Conservation (phyloP, 768 basidiomycete genomes). For the Suillus subalutaceus region DNA sequence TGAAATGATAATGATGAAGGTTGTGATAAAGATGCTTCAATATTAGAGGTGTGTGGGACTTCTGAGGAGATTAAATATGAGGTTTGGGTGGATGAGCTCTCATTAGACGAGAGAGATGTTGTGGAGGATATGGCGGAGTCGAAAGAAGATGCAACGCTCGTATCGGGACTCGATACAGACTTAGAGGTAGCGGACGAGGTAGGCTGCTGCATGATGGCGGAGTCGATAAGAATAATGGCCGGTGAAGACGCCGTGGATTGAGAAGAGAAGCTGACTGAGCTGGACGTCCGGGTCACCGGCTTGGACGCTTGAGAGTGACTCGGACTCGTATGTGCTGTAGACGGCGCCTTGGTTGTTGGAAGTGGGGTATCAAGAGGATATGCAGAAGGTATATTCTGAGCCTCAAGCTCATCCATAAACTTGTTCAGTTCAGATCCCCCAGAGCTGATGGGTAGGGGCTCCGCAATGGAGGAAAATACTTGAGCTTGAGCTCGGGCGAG, state of each 20-base stretch:
- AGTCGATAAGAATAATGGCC: neutral
- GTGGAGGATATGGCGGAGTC: neutral
- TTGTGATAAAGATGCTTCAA: constrained; percentile 2
- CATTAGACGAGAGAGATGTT: neutral
- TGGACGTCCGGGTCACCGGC: neutral
- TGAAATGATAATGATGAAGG: constrained; percentile 1
- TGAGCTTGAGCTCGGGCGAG: constrained; percentile 25
- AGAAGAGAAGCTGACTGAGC: neutral
- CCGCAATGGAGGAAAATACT: neutral
- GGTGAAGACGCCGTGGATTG: neutral
- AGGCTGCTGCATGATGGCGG: neutral
- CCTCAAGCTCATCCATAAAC: constrained; percentile 7
- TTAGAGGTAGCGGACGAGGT: neutral
- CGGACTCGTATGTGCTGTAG: neutral
- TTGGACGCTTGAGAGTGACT: neutral
- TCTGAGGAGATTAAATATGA: neutral
- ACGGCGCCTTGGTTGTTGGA: neutral
- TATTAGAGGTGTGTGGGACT: neutral
- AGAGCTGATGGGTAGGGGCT: constrained; percentile 1
- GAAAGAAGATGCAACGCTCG: neutral
- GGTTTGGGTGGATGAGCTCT: neutral
- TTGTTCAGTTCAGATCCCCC: constrained; percentile 2
- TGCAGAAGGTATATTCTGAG: neutral
- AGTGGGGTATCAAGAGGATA: neutral
- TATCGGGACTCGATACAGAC: neutral